Conservation (phyloP, 148 eudicot species). For the Silene conica region DNA sequence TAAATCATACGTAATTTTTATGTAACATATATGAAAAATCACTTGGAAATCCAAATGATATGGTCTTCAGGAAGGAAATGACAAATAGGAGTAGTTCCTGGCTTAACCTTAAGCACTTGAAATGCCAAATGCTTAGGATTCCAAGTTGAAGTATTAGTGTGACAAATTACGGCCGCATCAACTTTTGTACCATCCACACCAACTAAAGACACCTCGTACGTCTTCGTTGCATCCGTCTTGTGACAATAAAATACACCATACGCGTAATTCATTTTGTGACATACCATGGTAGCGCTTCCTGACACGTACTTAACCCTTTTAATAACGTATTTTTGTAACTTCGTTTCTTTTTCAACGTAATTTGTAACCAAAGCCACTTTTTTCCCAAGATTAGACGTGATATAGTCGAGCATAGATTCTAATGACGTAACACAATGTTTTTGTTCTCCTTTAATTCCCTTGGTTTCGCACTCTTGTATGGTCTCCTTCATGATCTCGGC, state of each 20-base stretch:
- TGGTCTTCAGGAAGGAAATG: slow-evolving; percentile 38
- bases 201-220: slow-evolving; percentile 22
- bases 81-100: slow-evolving; percentile 29
- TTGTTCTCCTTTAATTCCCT: slow-evolving; percentile 39
- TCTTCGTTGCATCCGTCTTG: slow-evolving; percentile 7
- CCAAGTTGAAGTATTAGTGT: slow-evolving; percentile 33
- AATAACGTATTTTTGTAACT: slow-evolving; percentile 28
- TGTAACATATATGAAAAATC: background rate
- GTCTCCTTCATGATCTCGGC: slow-evolving; percentile 45
- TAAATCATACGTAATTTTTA: too few species aligned
- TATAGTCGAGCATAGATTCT: slow-evolving; percentile 69
- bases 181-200: slow-evolving; percentile 22
- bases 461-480: slow-evolving; percentile 44
- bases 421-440: slow-evolving; percentile 66
- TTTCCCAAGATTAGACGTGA: slow-evolving; percentile 40
- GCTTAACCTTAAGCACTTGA: slow-evolving; percentile 31
- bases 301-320: slow-evolving; percentile 22
- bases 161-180: slow-evolving; percentile 27
- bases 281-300: slow-evolving; percentile 8
- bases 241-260: slow-evolving; percentile 33
- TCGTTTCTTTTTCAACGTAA: slow-evolving; percentile 19
- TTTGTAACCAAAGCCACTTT: slow-evolving; percentile 36
- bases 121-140: slow-evolving; percentile 38
- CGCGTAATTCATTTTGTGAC: slow-evolving; percentile 29
- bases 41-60: slow-evolving; percentile 32